Conservation (phyloP, 225 moss, liverwort and hornwort species). For the Thuidium tamariscinum region DNA sequence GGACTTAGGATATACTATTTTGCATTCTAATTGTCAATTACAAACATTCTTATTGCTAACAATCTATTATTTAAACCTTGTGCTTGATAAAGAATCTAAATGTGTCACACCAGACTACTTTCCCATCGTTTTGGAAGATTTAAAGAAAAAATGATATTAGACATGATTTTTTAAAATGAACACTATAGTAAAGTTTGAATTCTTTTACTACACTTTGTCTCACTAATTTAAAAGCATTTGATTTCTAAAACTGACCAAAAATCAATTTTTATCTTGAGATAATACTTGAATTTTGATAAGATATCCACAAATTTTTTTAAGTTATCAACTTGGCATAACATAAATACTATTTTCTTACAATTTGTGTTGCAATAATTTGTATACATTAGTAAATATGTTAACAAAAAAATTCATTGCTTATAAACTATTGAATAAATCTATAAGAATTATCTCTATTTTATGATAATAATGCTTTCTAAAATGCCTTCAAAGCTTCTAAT, state of each 20-base stretch:
- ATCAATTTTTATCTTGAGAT: background rate
- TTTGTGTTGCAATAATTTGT: background rate
- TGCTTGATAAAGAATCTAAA: background rate
- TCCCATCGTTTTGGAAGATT: rapidly evolving
- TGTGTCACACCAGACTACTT: background rate
- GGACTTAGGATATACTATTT: background rate
- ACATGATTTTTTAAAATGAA: background rate
- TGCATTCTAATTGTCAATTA: background rate
- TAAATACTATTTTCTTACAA: rapidly evolving
- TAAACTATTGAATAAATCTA: too few relatives aligned
- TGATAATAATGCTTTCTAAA: background rate
- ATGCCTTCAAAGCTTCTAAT: background rate
- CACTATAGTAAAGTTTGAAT: background rate
- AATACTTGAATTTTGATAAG: background rate
- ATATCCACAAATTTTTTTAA: background rate
- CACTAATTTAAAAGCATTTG: background rate
- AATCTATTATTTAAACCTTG: background rate
- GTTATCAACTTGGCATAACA: rapidly evolving
- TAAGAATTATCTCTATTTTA: background rate
- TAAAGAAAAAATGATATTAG: background rate
- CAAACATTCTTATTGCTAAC: background rate
- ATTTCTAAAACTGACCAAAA: background rate
- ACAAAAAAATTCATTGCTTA: background rate
- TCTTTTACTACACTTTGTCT: background rate
- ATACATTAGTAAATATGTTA: background rate